These are phyloP conservation scores for Dactylorhiza incarnata DNA, from an alignment of 106 monocot genomes.

Conservation along the genomic window DNA sequence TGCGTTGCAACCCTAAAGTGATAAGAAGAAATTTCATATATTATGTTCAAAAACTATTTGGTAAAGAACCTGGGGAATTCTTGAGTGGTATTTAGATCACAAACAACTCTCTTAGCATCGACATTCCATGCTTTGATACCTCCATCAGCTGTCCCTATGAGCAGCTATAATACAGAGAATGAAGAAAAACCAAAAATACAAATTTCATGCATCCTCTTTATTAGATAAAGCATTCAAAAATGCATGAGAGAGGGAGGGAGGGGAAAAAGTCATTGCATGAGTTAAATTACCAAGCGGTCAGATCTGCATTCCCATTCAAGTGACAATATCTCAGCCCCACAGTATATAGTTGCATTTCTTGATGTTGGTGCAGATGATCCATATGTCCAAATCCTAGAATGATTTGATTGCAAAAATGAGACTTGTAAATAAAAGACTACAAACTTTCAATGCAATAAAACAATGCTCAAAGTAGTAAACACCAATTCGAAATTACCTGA, in stretches of 20 bases:
- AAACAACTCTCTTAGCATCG: constrained; percentile 99
- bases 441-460: not conserved
- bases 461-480: not conserved
- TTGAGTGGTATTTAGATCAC: constrained; percentile 71
- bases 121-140: constrained; percentile 99
- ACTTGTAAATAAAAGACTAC: not conserved
- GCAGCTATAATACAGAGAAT: constrained; percentile 65
- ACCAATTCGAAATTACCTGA: constrained; percentile 42
- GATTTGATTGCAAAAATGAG: not conserved
- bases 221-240: not conserved
- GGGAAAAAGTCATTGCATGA: not conserved
- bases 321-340: constrained; percentile 82
- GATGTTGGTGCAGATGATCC: constrained; percentile 81
- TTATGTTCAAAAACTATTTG: not conserved
- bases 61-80: constrained; percentile 72
- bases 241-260: not conserved
- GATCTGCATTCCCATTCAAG: constrained; percentile 95
- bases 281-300: constrained; percentile 71
- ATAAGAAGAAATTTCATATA: constrained; percentile 2
- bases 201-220: constrained; percentile 10
- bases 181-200: constrained; percentile 12
- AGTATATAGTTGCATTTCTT: constrained; percentile 97
- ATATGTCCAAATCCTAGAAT: constrained; percentile 86
- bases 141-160: constrained; percentile 94
- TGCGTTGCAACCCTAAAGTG: constrained; percentile 14